Evolutionary conservation across 495 filamentous ascomycete species (phyloP), one percentile per base, ranked within the genome.

Genomic region (Evernia prunastri): DNA sequence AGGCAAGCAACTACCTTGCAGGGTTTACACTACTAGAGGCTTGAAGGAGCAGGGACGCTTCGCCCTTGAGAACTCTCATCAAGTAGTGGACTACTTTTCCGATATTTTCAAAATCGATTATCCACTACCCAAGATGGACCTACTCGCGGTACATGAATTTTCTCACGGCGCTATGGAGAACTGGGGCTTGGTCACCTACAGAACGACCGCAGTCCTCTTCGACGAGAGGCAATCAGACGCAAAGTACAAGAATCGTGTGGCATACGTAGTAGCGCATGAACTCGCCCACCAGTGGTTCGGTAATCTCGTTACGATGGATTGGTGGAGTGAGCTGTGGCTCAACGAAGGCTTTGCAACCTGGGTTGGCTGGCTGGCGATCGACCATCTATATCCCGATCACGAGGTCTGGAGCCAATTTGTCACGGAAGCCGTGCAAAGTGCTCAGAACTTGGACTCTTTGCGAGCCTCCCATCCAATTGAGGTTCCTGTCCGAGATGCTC

Each of bases 241-340:
- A 40, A 83, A 85, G 29, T 96, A 91, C 74, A 92, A 89, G 72
- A 95, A 95, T 72, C 80, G 91, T 42, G 88, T 98, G 59, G 93
- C 92, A 25, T 96, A 98, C 67, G 92, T 97, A 37, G 91, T 97
- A 25, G 89, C 91, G 9, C 92, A 96, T 74, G 78, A 98, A 72
- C 79, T 98, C 54, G 94, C 94, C 36, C 94, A 98, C 74, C 94
- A 97, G 77, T 98, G 94, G 94, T 98, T 97, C 71, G 94, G 94
- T 37, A 96, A 98, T 72, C 84, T 97, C 23, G 94, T 97, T 23
- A 84, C 81, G 3, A 82, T 84, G 79, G 84, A 87, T 68, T 89
- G 85, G 84, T 97, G 94, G 94, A 92, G 88, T 72, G 94, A 96
- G 74, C 81, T 98, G 29, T 98, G 94, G 93, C 82, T 97, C 17